A percentile compares a stretch with the other conserved stretches of the same genome.
Conservation (phyloP, 352 stramenopile species). For the Phytophthora cajani region DNA sequence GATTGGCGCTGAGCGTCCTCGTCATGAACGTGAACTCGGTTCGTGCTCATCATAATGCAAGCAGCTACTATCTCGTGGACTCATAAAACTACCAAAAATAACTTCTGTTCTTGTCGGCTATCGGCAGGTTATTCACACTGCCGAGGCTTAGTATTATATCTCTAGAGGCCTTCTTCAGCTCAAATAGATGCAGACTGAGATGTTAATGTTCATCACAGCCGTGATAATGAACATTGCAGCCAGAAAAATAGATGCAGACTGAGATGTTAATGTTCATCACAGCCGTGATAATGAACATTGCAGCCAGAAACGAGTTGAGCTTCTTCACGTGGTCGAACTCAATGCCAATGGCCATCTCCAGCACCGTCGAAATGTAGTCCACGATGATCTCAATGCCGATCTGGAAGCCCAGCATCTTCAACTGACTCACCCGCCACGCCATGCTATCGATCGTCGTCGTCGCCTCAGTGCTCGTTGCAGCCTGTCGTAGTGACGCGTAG, state of each 20-base stretch:
- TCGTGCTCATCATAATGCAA: not conserved
- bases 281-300: constrained; percentile 11
- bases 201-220: constrained; percentile 34
- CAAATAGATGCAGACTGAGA: constrained; percentile 30
- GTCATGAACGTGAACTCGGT: not conserved
- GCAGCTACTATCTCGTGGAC: not conserved
- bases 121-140: no score
- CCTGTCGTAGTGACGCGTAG: constrained; percentile 14
- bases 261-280: constrained; percentile 37
- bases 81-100: not conserved
- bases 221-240: constrained; percentile 11
- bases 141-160: no score
- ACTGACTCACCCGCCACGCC: not conserved
- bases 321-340: constrained; percentile 19
- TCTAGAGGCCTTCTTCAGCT: not conserved
- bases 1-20: not conserved
- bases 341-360: constrained; percentile 19
- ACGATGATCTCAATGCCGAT: constrained; percentile 12
- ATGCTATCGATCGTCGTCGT: not conserved
- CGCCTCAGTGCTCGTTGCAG: not conserved
- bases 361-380: constrained; percentile 18
- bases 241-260: constrained; percentile 29
- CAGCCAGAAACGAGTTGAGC: constrained; percentile 19
- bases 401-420: constrained; percentile 12
- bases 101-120: not conserved